Percentiles rank a stretch among this genome's conserved stretches.
Evolutionary conservation across 2,329 filamentous ascomycete genomes (phyloP).

Genomic region (Alternaria conjuncta): DNA sequence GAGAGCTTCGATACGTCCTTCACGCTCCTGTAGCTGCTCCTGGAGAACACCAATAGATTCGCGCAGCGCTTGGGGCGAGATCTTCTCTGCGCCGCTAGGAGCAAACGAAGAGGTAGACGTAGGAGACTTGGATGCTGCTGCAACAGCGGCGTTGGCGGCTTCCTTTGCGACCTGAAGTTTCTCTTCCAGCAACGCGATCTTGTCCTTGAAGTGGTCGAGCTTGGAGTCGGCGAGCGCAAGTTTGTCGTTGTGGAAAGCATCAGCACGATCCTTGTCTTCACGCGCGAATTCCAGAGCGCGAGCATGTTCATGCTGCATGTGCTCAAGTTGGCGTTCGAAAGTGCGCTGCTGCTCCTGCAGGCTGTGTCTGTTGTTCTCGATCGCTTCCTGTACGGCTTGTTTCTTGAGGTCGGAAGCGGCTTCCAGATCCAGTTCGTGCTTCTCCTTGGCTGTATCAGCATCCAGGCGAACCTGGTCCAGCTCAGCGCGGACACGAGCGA

Average conservation of each 20-base stretch:
- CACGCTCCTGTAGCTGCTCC: conserved; percentile 93
- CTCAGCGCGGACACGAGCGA: conserved; percentile 73
- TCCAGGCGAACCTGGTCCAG: conserved; percentile 80
- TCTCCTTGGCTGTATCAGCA: conserved; percentile 78
- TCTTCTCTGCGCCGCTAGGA: conserved; percentile 72
- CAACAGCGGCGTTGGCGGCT: conserved; percentile 83
- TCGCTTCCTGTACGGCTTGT: conserved; percentile 61
- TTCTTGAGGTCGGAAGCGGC: conserved; percentile 75
- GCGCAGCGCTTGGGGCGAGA: conserved; percentile 90
- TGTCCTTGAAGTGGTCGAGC: conserved; percentile 84
- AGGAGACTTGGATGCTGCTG: conserved; percentile 64
- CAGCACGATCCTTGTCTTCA: conserved; percentile 82
- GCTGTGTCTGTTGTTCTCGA: conserved; percentile 60
- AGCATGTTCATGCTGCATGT: conserved; percentile 65
- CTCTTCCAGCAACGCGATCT: conserved; percentile 83
- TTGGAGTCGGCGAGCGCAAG: conserved; percentile 84
- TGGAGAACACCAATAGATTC: conserved; percentile 97
- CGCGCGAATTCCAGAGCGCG: conserved; percentile 70
- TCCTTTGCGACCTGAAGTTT: conserved; percentile 89
- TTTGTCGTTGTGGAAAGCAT: conserved; percentile 80
- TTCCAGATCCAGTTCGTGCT: conserved; percentile 83
- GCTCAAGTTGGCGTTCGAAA: conserved; percentile 46
- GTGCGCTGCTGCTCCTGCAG: conserved; percentile 60
- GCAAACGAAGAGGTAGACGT: conserved; percentile 46
- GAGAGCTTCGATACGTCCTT: conserved; percentile 85